These are phyloP conservation scores for Diatrype stigma DNA, from an alignment of 2,329 filamentous ascomycete species.

Conservation along the genomic window DNA sequence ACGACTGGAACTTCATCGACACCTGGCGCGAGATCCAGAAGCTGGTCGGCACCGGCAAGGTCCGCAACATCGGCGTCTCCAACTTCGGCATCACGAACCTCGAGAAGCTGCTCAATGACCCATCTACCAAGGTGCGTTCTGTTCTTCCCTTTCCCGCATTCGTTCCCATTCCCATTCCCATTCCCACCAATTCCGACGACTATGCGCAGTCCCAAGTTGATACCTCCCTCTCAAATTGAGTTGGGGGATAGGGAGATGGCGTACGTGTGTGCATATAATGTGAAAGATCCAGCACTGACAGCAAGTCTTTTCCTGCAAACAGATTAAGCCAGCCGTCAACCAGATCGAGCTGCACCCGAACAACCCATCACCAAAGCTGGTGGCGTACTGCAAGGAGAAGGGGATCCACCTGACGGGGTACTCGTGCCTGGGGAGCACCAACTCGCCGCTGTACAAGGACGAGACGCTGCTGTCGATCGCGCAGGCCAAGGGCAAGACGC, in stretches of 20 bases:
- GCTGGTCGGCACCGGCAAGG: slow-evolving; percentile 64
- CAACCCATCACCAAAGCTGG: slow-evolving; percentile 75
- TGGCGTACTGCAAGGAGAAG: slow-evolving; percentile 68
- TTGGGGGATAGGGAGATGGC: no score
- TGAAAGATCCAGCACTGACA: no score
- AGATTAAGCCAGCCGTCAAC: slow-evolving; percentile 66
- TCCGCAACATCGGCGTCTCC: slow-evolving; percentile 77
- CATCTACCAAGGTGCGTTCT: slow-evolving; percentile 52
- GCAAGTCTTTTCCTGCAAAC: no score
- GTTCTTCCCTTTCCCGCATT: background rate
- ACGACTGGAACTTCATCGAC: slow-evolving; percentile 79
- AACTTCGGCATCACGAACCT: slow-evolving; percentile 82
- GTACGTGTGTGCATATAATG: no score
- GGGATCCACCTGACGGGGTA: slow-evolving; percentile 73
- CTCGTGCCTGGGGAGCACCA: slow-evolving; percentile 67
- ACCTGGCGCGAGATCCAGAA: slow-evolving; percentile 73
- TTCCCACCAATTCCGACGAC: no score
- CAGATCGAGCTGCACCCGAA: slow-evolving; percentile 80
- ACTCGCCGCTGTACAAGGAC: slow-evolving; percentile 68
- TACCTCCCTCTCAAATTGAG: no score
- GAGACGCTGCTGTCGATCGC: slow-evolving; percentile 59
- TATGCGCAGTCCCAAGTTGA: no score
- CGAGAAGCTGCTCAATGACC: slow-evolving; percentile 68
- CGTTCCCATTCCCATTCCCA: no score
- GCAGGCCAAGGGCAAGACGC: slow-evolving; percentile 61